Percentiles rank a stretch among this genome's conserved stretches.
These are phyloP conservation scores for Metarhizium humberi DNA, from an alignment of 2,329 filamentous ascomycete genomes.

Conservation along the genomic window DNA sequence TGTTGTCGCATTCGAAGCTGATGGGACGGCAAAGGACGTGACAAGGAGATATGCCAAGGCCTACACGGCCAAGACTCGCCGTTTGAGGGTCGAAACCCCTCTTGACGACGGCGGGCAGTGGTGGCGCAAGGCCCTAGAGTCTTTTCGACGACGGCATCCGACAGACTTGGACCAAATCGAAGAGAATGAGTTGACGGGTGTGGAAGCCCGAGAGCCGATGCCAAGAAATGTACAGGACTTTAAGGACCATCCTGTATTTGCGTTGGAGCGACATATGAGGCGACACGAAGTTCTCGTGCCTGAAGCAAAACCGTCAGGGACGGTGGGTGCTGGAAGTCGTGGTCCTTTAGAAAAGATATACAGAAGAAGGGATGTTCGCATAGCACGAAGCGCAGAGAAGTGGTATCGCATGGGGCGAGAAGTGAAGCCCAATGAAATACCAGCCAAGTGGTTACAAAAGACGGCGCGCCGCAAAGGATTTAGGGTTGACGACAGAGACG, in stretches of 20 bases:
- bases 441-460: slow-evolving; percentile 63
- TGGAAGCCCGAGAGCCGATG: slow-evolving; percentile 71
- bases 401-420: slow-evolving; percentile 87
- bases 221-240: slow-evolving; percentile 81
- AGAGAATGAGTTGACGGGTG: slow-evolving; percentile 61
- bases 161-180: slow-evolving; percentile 77
- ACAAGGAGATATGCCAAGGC: slow-evolving; percentile 81
- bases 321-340: slow-evolving; percentile 59
- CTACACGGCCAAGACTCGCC: slow-evolving; percentile 84
- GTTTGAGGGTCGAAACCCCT: slow-evolving; percentile 61
- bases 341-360: slow-evolving; percentile 67
- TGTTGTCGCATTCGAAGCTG: slow-evolving; percentile 74
- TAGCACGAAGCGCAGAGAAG: slow-evolving; percentile 69
- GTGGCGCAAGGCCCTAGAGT: slow-evolving; percentile 43
- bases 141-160: slow-evolving; percentile 30
- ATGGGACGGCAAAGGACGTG: slow-evolving; percentile 72
- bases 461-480: slow-evolving; percentile 24
- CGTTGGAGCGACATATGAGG: slow-evolving; percentile 74
- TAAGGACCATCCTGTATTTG: slow-evolving; percentile 75
- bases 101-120: slow-evolving; percentile 38
- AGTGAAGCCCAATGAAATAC: slow-evolving; percentile 69
- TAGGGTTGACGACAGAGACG: slow-evolving; percentile 17
- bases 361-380: slow-evolving; percentile 68
- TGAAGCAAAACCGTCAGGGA: slow-evolving; percentile 61
- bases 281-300: slow-evolving; percentile 76